Percentiles rank a stretch among this genome's conserved stretches.
phyloP scores from a whole-genome alignment of 176 grass and related monocot species.

The Melocanna baccifera region DNA sequence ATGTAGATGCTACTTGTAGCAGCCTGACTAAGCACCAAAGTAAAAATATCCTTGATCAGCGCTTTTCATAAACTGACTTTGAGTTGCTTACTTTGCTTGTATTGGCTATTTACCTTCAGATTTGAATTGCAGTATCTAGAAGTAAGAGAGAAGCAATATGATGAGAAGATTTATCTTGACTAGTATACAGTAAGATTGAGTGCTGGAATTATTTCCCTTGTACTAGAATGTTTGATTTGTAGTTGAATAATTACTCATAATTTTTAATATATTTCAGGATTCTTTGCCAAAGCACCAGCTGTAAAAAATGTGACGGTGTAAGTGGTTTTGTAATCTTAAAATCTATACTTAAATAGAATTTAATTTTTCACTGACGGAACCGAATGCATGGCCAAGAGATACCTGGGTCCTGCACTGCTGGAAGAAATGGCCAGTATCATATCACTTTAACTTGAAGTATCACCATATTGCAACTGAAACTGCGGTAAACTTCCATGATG shows the following conservation, averaged over 20 bases:
- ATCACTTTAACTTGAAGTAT: not conserved
- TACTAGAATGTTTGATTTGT: not conserved
- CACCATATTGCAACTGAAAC: slow-evolving; percentile 3
- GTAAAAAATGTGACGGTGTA: slow-evolving; percentile 80
- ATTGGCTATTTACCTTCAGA: slow-evolving; percentile 34
- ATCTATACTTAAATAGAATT: not conserved
- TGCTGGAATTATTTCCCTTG: slow-evolving; percentile 4
- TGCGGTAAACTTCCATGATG: not conserved
- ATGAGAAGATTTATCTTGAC: slow-evolving; percentile 80
- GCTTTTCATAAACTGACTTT: not conserved
- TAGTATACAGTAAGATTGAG: slow-evolving; percentile 70
- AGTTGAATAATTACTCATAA: not conserved
- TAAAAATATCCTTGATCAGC: not conserved
- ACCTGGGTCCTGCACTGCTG: slow-evolving; percentile 73
- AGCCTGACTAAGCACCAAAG: not conserved
- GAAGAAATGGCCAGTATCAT: slow-evolving; percentile 77
- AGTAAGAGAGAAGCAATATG: slow-evolving; percentile 94
- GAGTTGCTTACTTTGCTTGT: slow-evolving; percentile 26
- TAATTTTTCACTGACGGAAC: slow-evolving; percentile 28
- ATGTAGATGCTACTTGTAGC: not conserved
- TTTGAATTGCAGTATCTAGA: slow-evolving; percentile 80
- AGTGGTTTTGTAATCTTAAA: slow-evolving; percentile 38
- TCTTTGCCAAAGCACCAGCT: slow-evolving; percentile 44
- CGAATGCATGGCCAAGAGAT: slow-evolving; percentile 47
- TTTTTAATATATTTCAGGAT: slow-evolving; percentile 48